phyloP scores from a whole-genome alignment of 2,329 filamentous ascomycete genomes.

The Monascus ruber region DNA sequence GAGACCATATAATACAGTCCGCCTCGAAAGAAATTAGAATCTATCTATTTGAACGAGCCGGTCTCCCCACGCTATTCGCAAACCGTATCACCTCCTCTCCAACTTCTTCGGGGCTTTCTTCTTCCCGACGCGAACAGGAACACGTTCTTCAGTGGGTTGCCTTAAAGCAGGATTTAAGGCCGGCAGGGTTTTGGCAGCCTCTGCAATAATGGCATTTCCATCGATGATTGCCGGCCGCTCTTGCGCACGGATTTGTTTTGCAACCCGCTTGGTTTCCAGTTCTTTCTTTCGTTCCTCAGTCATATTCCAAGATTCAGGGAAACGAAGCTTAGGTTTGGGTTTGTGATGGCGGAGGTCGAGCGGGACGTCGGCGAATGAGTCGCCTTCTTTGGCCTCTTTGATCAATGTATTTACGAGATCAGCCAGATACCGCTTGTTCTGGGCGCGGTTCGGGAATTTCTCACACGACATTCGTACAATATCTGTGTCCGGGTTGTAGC shows the following conservation, averaged over 20 bases:
- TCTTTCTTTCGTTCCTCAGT: constrained; percentile 55
- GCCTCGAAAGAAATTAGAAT: constrained; percentile 6
- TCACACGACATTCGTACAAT: constrained; percentile 85
- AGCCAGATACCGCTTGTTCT: constrained; percentile 92
- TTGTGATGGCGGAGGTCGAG: constrained; percentile 80
- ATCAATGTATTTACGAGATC: constrained; percentile 66
- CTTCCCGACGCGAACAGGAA: constrained; percentile 15
- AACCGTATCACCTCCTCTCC: constrained; percentile 8
- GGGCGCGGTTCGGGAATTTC: constrained; percentile 73
- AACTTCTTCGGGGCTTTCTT: constrained; percentile 9
- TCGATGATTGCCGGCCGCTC: constrained; percentile 48
- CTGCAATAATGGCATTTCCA: constrained; percentile 27
- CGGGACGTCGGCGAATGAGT: constrained; percentile 80
- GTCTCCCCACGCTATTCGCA: too few relatives aligned
- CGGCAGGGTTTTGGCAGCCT: constrained; percentile 22
- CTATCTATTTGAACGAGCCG: constrained; percentile 1
- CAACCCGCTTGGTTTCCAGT: constrained; percentile 50
- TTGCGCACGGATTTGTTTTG: constrained; percentile 45
- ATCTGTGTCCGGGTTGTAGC: constrained; percentile 77
- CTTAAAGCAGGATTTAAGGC: constrained; percentile 18
- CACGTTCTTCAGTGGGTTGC: constrained; percentile 14
- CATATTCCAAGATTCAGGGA: constrained; percentile 76
- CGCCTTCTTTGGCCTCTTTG: constrained; percentile 63
- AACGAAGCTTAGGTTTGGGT: constrained; percentile 54
- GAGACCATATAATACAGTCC: constrained; percentile 11